These are phyloP conservation scores for Aspergillus novoparasiticus DNA, from an alignment of 2,329 filamentous ascomycete species.

Conservation along the genomic window DNA sequence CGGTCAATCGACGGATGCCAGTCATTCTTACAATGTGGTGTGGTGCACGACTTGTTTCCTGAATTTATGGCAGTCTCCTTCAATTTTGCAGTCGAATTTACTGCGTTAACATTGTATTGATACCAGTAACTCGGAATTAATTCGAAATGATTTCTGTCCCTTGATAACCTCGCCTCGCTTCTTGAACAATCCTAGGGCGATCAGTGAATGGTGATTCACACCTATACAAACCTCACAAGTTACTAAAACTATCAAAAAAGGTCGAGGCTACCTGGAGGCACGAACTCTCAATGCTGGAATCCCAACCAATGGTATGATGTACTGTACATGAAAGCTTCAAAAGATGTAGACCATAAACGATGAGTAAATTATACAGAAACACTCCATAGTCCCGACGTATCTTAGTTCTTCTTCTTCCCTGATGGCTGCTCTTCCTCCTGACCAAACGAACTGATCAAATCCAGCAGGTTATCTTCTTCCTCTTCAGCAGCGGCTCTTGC, in stretches of 20 bases:
- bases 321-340: conserved; percentile 15
- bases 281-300: conserved; percentile 13
- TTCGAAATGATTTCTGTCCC: conserved; percentile 1
- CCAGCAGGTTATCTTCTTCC: conserved; percentile 57
- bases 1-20: conserved; percentile 3
- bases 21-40: conserved; percentile 11
- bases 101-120: conserved; percentile 12
- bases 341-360: conserved; percentile 9
- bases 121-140: conserved; percentile 5
- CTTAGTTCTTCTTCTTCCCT: conserved; percentile 39
- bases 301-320: conserved; percentile 18
- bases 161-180: not conserved
- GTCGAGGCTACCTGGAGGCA: not conserved
- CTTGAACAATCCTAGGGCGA: not conserved
- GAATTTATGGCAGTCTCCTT: conserved; percentile 13
- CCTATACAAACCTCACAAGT: not conserved
- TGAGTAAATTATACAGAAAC: not conserved
- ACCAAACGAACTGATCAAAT: conserved; percentile 57
- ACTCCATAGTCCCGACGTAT: conserved; percentile 1
- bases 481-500: conserved; percentile 45
- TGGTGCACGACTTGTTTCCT: conserved; percentile 15
- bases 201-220: not conserved
- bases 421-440: conserved; percentile 41
- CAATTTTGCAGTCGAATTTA: conserved; percentile 14
- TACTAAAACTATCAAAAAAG: not conserved